Percentiles rank a stretch among this genome's conserved stretches.
Evolutionary conservation across 352 stramenopile genomes (phyloP).

Genomic region (Vaucheria bursata): DNA sequence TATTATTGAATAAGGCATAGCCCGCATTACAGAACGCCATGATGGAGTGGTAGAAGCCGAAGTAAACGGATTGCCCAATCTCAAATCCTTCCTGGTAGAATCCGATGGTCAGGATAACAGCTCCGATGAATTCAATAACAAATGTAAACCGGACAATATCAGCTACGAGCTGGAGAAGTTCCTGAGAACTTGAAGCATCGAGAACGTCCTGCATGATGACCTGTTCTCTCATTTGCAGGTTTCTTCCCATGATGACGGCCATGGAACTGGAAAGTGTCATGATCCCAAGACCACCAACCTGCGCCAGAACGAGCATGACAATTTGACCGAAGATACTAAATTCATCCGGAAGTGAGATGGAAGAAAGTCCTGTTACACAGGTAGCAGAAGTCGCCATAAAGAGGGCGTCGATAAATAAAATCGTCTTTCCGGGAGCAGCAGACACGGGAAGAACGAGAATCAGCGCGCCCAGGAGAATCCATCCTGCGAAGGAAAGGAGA

Average conservation of each 20-base stretch:
- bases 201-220: background rate
- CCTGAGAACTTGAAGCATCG: background rate
- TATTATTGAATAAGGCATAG: background rate
- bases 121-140: background rate
- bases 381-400: background rate
- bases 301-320: background rate
- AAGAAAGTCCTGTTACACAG: background rate
- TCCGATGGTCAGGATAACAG: background rate
- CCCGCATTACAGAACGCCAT: background rate
- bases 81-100: background rate
- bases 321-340: background rate
- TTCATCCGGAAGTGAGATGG: background rate
- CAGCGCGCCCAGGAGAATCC: background rate
- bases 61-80: slow-evolving; percentile 1
- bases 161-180: background rate
- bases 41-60: background rate
- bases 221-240: background rate
- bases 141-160: background rate
- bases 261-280: background rate
- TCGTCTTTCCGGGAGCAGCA: background rate
- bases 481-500: background rate
- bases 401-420: background rate
- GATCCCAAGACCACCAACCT: background rate
- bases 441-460: background rate
- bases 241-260: background rate